Evolutionary conservation across 2,329 filamentous ascomycete species (phyloP), one percentile per base, ranked within the genome.

Genomic region (Pezicula radicicola): DNA sequence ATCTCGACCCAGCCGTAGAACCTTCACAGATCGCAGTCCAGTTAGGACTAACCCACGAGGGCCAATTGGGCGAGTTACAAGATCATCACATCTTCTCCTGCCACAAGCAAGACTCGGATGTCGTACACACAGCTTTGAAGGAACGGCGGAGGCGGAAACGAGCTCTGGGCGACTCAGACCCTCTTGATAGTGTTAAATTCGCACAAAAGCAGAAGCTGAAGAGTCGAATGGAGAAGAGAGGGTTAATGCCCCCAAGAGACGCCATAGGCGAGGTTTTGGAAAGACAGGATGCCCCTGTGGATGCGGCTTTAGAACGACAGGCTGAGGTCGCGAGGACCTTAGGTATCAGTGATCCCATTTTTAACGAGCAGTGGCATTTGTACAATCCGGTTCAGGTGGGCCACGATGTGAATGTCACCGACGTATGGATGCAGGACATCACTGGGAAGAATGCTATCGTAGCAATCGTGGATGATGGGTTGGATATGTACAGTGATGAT

Each of bases 371-470:
- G 71, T 99, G 94, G 94, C 94, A 99, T 77, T 75, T 99, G 44
- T 86, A 88, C 74, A 99, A 99, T 67, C 78, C 88, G 0, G 68
- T 88, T 6, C 84, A 96, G 61, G 67, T 84, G 1, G 93, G 92
- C 6, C 89, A 97, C 70, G 94, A 99, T 68, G 81, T 99, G 64
- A 99, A 99, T 64, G 91, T 97, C n/a, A 96, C 91, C 0, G 91
- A 86, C 12, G 79, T 97, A 6, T 99, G 94, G 94, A 68, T 90
- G 61, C 84, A 94, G 61, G 93, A 92, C 4, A 86, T 97, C 52
- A 97, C 93, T 0, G 94, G 94, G 49, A 83, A 90, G 63, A 93
- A 93, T 55, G 81, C 88, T 16, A 96, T 90, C 1, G 91, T 96
- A 2, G 93, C 93, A 50, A 94, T 99, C 60, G 89, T 99, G 3